phyloP scores from a whole-genome alignment of 306 rosid genomes.

The Castanopsis chinensis region DNA sequence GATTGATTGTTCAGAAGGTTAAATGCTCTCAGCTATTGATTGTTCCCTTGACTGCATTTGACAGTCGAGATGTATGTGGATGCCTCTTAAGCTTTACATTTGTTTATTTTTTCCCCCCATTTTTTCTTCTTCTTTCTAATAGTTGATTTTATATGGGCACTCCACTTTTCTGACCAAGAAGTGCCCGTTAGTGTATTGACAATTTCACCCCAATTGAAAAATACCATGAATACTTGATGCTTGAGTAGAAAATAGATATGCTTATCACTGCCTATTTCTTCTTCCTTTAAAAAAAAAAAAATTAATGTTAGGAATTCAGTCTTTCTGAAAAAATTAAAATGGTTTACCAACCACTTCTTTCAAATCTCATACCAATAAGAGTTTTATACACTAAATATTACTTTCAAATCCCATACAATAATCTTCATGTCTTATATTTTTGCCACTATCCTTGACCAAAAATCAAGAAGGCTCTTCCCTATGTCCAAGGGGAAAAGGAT shows the following conservation, averaged over 20 bases:
- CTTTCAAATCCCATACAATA: no score
- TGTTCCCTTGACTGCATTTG: conserved; percentile 25
- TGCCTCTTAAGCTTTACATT: conserved; percentile 37
- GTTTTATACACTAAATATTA: no score
- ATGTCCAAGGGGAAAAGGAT: no score
- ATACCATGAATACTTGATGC: neutral
- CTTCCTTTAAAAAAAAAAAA: neutral
- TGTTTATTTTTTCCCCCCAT: conserved; percentile 11
- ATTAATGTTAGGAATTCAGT: no score
- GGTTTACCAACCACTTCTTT: no score
- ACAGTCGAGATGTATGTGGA: conserved; percentile 22
- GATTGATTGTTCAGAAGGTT: no score
- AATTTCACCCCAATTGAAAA: neutral
- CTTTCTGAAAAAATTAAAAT: no score
- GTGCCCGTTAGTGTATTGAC: neutral
- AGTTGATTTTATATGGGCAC: neutral
- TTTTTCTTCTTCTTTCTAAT: neutral
- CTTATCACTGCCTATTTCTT: neutral
- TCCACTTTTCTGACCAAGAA: neutral
- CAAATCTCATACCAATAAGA: no score
- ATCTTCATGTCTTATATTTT: no score
- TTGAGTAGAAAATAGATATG: neutral
- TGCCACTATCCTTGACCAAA: no score
- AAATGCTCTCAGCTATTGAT: conserved; percentile 15
- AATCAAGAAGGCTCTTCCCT: no score